Base-by-base conservation (phyloP, 805 yeast genomes). In the Kockiozyma suomiensis region DNA sequence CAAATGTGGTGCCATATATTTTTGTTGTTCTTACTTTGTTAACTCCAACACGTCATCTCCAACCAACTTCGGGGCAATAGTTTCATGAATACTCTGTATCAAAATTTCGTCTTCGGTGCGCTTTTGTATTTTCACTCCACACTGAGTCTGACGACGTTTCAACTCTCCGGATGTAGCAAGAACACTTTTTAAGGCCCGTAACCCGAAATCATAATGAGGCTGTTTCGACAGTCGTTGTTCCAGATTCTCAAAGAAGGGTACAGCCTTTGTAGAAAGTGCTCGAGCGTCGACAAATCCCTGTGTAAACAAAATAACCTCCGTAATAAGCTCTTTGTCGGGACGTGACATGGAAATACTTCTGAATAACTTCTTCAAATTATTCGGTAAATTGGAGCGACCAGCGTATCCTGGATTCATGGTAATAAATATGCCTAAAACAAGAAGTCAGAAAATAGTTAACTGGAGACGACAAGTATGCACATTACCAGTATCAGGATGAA, bases 371-470 rank as follows among this genome's bases (percentile, higher is more conserved):
- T 87, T 87, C 73, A 93, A 75, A 69, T 92, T 93, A 58, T 92
- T 96, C 0, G 98, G 98, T 12, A 93, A 74, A 25, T 79, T 79
- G 2, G 89, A 82, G 71, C 98, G 82, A 0, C 97, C 98, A 12
- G 84, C 83, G 69, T 93, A 93, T 0, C 81, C 86, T 1, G 97
- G 97, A 69, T 93, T 93, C 88, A 91, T 87, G 0, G 98, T 93
- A 1, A 93, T 84, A 70, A 92, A 92, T 0, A 93, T 76, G 0
- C 96, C 96, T 61, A 48, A 2, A 19, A 8, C 5, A n/a, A 47
- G 21, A 30, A 46, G 23, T 30, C 21, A 42, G 32, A 3, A 19
- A 3, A 12, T 17, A n/a, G 4, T 8, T 8, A 33, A 17, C 5
- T 13, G 28, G 3, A 13, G 21, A 21, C 33, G 12, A 50, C 26